phyloP scores from a whole-genome alignment of 1,139 yeast genomes.

The Debaryomyces subglobosus region DNA sequence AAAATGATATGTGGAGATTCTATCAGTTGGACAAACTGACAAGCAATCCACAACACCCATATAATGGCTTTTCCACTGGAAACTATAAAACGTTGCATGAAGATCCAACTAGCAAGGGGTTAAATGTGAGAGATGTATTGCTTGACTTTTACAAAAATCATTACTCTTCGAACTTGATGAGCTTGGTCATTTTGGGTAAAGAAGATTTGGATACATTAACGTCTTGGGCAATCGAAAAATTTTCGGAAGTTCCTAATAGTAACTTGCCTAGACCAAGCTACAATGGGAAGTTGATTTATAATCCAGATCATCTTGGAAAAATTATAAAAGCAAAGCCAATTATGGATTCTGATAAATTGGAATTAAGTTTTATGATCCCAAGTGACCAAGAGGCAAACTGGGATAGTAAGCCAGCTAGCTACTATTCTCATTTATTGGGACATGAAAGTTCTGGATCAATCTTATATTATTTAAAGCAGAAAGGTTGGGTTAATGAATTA shows the following conservation, averaged over 20 bases:
- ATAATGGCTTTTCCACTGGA: constrained; percentile 76
- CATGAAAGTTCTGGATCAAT: constrained; percentile 90
- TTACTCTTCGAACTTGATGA: constrained; percentile 83
- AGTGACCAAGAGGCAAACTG: constrained; percentile 65
- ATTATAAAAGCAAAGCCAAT: constrained; percentile 77
- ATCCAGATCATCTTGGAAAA: constrained; percentile 52
- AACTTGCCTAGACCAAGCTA: constrained; percentile 55
- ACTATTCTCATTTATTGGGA: constrained; percentile 81
- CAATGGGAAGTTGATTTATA: constrained; percentile 32
- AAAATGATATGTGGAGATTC: constrained; percentile 86
- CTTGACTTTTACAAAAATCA: constrained; percentile 62
- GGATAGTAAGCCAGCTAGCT: constrained; percentile 69
- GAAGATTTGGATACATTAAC: constrained; percentile 75
- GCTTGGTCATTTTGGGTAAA: constrained; percentile 79
- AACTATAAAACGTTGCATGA: constrained; percentile 63
- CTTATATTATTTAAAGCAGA: constrained; percentile 62
- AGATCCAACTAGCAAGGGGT: constrained; percentile 49
- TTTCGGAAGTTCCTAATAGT: constrained; percentile 63
- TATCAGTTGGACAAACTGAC: constrained; percentile 80
- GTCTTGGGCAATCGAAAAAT: constrained; percentile 69
- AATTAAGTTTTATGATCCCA: constrained; percentile 72
- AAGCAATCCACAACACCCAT: constrained; percentile 74
- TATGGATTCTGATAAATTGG: constrained; percentile 71
- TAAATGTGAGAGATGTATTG: constrained; percentile 67
- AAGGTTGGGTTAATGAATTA: constrained; percentile 78